phyloP scores from a whole-genome alignment of 2,329 filamentous ascomycete species.

The Geoglossum cookeanum region DNA sequence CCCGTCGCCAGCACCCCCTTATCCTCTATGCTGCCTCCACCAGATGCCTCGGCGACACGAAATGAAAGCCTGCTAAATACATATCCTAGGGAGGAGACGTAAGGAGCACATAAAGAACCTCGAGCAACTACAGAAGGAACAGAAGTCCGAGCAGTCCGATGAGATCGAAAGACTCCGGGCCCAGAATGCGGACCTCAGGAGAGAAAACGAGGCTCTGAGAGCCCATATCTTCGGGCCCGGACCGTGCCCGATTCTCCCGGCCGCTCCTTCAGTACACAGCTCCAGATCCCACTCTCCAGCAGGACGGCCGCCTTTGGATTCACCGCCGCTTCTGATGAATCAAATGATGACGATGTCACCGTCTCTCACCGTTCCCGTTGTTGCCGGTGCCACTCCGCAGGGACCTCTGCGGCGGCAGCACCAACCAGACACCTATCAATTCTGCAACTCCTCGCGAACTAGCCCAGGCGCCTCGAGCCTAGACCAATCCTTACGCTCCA shows the following conservation, averaged over 20 bases:
- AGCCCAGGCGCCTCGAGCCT: background rate
- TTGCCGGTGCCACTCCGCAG: background rate
- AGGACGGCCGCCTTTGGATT: background rate
- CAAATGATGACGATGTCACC: background rate
- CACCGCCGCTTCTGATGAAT: background rate
- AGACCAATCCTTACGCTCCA: background rate
- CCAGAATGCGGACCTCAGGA: conserved; percentile 21
- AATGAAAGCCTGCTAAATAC: conserved; percentile 3
- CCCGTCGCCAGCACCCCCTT: background rate
- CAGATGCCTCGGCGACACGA: no score
- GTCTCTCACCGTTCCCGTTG: background rate
- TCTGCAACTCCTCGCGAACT: background rate
- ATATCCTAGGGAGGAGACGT: conserved; percentile 21
- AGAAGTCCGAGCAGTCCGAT: conserved; percentile 21
- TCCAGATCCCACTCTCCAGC: background rate
- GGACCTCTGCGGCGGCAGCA: background rate
- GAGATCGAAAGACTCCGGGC: conserved; percentile 23
- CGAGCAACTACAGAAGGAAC: conserved; percentile 23
- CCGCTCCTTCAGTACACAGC: conserved; percentile 6
- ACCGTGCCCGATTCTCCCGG: conserved; percentile 15
- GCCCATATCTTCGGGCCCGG: conserved; percentile 18
- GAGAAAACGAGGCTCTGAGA: conserved; percentile 23
- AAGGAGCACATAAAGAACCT: conserved; percentile 27
- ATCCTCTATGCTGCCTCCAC: background rate
- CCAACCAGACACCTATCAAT: background rate